Conservation (phyloP, 75 land plant genomes). For the Picea glauca region DNA sequence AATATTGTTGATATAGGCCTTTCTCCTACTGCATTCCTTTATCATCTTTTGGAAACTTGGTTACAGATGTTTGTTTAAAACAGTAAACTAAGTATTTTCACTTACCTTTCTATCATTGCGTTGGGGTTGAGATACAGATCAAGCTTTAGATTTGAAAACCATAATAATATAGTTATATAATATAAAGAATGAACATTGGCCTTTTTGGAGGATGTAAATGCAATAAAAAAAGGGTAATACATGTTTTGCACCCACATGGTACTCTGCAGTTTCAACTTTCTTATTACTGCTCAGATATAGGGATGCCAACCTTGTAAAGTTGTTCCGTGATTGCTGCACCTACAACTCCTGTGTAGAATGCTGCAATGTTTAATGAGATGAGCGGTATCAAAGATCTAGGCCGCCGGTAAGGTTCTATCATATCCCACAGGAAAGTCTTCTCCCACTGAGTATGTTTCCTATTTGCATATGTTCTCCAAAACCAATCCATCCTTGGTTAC, state of each 20-base stretch:
- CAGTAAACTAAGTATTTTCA: too few relatives aligned
- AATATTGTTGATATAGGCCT: too few relatives aligned
- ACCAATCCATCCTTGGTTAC: constrained; percentile 12
- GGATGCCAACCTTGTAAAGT: constrained; percentile 55
- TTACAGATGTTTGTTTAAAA: too few relatives aligned
- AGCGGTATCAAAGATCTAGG: constrained; percentile 68
- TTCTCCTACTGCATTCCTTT: too few relatives aligned
- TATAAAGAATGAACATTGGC: neutral
- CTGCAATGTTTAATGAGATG: constrained; percentile 54
- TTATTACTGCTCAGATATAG: neutral
- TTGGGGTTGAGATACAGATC: neutral
- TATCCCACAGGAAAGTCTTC: constrained; percentile 55
- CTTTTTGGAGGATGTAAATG: neutral
- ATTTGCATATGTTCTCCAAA: constrained; percentile 63
- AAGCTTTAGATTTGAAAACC: neutral
- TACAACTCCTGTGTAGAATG: constrained; percentile 76
- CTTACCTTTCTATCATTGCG: too few relatives aligned
- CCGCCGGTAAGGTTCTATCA: constrained; percentile 65
- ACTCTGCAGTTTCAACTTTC: neutral
- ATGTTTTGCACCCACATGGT: neutral
- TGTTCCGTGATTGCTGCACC: constrained; percentile 75
- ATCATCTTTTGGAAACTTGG: too few relatives aligned
- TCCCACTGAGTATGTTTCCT: constrained; percentile 35
- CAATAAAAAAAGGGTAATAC: neutral
- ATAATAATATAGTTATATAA: neutral